Evolutionary conservation across 2,329 filamentous ascomycete genomes (phyloP), one percentile per base, ranked within the genome.

Genomic region (Botrytis hyacinthi): DNA sequence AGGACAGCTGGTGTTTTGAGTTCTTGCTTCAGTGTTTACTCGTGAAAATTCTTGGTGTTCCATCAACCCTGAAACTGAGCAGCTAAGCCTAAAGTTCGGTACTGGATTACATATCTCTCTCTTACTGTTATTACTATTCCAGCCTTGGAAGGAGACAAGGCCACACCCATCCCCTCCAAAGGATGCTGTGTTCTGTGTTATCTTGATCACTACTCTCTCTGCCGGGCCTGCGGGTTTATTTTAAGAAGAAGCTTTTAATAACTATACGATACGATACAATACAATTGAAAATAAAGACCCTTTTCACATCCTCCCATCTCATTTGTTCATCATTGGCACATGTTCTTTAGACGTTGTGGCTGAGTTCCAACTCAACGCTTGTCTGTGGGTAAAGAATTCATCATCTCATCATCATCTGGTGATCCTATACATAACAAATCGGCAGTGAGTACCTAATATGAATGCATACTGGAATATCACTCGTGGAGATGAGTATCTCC

Each of bases 1-100:
- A 32, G 68, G 54, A 70, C 68, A 70, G 68, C 51, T 61, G 68
- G 48, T 70, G 40, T 44, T 65, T 65, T 16, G 61, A 1, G 37
- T n/a, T 54, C 26, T n/a, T 54, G 26, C 48, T 54, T n/a, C 26
- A 54, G 26, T n/a, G 48, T 54, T n/a, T 51, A n/a, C 48, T 54
- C 48, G 16, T 42, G 37, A 20, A 5, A n/a, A 18, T 32, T 44
- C 40, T 44, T 63, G n/a, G 37, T 44, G 60, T 62, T 62, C 35
- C 26, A 35, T 18, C 5, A 48, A 37, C 29, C 65, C 65, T 67
- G 65, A 51, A 51, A 51, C 63, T 22, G 5, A 51, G 26, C 48
- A 51, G 4, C 12, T 14, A 51, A 37, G 20, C 7, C 44, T 51
- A n/a, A n/a, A 7, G 26, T 16, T n/a, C 5, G 0, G 48, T 14